These are phyloP conservation scores for Ceratonia siliqua DNA, from an alignment of 306 rosid species.

Conservation along the genomic window DNA sequence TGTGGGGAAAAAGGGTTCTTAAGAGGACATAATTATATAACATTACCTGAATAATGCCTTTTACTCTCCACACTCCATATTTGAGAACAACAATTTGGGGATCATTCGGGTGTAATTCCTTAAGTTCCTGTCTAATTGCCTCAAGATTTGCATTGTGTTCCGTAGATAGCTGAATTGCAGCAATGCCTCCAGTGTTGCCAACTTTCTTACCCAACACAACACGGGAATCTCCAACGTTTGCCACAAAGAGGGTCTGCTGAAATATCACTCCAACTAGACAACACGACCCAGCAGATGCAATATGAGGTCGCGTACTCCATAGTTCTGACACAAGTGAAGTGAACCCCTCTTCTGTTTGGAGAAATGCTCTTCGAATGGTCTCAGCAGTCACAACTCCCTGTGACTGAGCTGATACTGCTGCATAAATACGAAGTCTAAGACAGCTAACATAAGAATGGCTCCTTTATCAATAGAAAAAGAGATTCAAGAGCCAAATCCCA, in stretches of 20 bases:
- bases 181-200: slow-evolving; percentile 77
- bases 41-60: slow-evolving; percentile 92
- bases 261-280: slow-evolving; percentile 84
- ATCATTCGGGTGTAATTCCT: slow-evolving; percentile 73
- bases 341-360: slow-evolving; percentile 74
- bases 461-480: slow-evolving; percentile 33
- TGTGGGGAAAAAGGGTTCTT: neutral
- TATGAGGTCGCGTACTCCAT: slow-evolving; percentile 61
- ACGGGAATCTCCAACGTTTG: slow-evolving; percentile 88
- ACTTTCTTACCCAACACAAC: slow-evolving; percentile 85
- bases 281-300: slow-evolving; percentile 84
- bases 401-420: slow-evolving; percentile 59
- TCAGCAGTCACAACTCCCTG: slow-evolving; percentile 63
- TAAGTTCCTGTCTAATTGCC: slow-evolving; percentile 71
- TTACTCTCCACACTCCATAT: slow-evolving; percentile 96
- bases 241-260: slow-evolving; percentile 75
- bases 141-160: slow-evolving; percentile 89
- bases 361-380: slow-evolving; percentile 65
- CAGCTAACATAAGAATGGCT: slow-evolving; percentile 45
- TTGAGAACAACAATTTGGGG: slow-evolving; percentile 77
- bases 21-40: neutral
- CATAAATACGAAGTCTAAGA: slow-evolving; percentile 56
- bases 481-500: neutral
- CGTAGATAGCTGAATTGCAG: slow-evolving; percentile 78
- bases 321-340: slow-evolving; percentile 62